Conservation (phyloP, 2,329 filamentous ascomycete genomes). For the Dryadomyces sulphureus region DNA sequence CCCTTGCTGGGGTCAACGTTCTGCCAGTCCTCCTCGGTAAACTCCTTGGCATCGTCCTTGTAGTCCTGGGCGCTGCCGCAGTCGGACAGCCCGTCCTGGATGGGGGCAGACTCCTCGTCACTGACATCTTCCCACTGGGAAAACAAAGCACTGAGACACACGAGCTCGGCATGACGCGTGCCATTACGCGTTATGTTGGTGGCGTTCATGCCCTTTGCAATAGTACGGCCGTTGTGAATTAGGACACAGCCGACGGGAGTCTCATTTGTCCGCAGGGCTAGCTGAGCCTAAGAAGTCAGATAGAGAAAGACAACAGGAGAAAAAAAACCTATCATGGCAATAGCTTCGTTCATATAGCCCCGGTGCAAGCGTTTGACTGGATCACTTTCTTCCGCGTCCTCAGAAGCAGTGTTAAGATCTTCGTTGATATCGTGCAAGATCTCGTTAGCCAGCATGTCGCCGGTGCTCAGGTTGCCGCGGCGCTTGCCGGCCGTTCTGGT, state of each 20-base stretch:
- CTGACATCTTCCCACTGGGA: constrained; percentile 23
- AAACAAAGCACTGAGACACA: constrained; percentile 54
- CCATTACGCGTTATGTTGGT: constrained; percentile 86
- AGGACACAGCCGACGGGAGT: constrained; percentile 95
- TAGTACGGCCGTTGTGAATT: constrained; percentile 62
- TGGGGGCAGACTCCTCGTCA: constrained; percentile 11
- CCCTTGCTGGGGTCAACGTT: constrained; percentile 39
- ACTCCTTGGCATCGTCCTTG: constrained; percentile 13
- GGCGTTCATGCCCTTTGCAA: constrained; percentile 90
- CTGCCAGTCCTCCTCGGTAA: constrained; percentile 27
- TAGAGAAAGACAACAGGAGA: background rate
- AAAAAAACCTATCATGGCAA: constrained; percentile 55
- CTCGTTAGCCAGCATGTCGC: constrained; percentile 12
- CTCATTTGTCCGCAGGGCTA: constrained; percentile 74
- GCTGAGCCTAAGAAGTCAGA: constrained; percentile 49
- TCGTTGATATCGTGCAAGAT: constrained; percentile 15
- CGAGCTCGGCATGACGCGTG: constrained; percentile 88
- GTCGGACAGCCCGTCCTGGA: constrained; percentile 25
- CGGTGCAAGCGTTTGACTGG: constrained; percentile 23
- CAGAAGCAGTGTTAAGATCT: constrained; percentile 12
- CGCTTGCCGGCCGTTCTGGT: constrained; percentile 12
- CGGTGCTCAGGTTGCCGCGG: constrained; percentile 10
- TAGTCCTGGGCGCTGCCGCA: constrained; percentile 16
- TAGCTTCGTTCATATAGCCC: constrained; percentile 68
- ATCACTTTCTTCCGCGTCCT: constrained; percentile 16